Percentiles rank a stretch among this genome's conserved stretches.
These are phyloP conservation scores for Leccinum uliginosum DNA, from an alignment of 768 basidiomycete species.

Conservation along the genomic window DNA sequence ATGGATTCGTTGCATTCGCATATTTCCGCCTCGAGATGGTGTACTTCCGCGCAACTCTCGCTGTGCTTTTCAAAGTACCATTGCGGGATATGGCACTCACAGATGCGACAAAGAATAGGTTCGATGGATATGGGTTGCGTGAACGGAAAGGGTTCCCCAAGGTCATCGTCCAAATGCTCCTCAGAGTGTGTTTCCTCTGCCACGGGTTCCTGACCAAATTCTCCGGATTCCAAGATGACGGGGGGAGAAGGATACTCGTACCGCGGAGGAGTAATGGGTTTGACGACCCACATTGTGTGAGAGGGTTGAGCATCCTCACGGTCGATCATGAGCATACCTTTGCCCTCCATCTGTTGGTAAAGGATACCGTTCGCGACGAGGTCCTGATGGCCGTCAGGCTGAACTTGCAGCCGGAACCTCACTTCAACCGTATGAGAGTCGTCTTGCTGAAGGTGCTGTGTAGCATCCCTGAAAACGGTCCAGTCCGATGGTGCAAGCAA, in stretches of 20 bases:
- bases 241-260: conserved; percentile 63
- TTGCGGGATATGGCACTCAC: conserved; percentile 92
- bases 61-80: conserved; percentile 99
- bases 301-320: conserved; percentile 82
- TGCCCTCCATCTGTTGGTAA: conserved; percentile 91
- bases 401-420: conserved; percentile 79
- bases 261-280: conserved; percentile 69
- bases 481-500: conserved; percentile 77
- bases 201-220: conserved; percentile 36
- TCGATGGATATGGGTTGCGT: conserved; percentile 73
- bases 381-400: conserved; percentile 55
- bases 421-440: conserved; percentile 94
- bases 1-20: conserved; percentile 91
- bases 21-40: conserved; percentile 94
- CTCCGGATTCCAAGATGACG: conserved; percentile 50
- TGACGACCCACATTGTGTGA: conserved; percentile 98
- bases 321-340: conserved; percentile 98
- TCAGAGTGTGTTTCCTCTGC: conserved; percentile 35
- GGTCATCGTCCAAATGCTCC: conserved; percentile 38
- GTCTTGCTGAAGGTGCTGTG: conserved; percentile 78
- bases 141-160: conserved; percentile 70
- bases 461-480: conserved; percentile 82
- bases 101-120: conserved; percentile 92
- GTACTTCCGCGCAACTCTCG: conserved; percentile 96
- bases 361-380: conserved; percentile 45